phyloP scores from a whole-genome alignment of 2,329 filamentous ascomycete species.

The Neofusicoccum umdonicola region DNA sequence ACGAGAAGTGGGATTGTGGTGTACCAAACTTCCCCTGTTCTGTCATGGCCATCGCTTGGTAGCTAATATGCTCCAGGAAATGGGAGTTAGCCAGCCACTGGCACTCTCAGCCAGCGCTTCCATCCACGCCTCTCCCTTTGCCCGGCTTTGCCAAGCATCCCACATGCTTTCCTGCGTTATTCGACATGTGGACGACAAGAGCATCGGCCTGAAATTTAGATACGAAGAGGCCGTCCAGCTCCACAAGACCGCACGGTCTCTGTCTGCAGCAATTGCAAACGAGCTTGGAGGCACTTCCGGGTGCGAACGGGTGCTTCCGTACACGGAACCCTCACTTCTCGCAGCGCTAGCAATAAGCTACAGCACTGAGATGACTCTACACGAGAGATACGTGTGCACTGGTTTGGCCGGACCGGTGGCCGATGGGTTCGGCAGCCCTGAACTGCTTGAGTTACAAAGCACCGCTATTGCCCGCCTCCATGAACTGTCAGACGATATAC shows the following conservation, averaged over 20 bases:
- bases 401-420: neutral
- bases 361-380: neutral
- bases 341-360: too few relatives aligned
- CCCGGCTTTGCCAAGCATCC: neutral
- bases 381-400: neutral
- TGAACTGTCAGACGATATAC: too few relatives aligned
- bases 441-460: neutral
- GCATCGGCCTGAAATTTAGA: neutral
- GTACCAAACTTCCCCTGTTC: neutral
- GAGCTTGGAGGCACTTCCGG: too few relatives aligned
- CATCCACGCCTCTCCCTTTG: neutral
- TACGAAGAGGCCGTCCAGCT: neutral
- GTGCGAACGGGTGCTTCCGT: too few relatives aligned
- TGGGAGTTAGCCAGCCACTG: neutral
- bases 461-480: neutral
- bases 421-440: neutral
- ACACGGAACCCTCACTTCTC: too few relatives aligned
- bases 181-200: neutral
- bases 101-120: neutral
- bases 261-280: too few relatives aligned
- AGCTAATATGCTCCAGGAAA: too few relatives aligned
- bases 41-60: neutral
- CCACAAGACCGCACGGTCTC: neutral
- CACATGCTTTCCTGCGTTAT: neutral
- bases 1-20: neutral